Base-by-base conservation (phyloP, 352 stramenopile species). In the Phytophthora crassamura region DNA sequence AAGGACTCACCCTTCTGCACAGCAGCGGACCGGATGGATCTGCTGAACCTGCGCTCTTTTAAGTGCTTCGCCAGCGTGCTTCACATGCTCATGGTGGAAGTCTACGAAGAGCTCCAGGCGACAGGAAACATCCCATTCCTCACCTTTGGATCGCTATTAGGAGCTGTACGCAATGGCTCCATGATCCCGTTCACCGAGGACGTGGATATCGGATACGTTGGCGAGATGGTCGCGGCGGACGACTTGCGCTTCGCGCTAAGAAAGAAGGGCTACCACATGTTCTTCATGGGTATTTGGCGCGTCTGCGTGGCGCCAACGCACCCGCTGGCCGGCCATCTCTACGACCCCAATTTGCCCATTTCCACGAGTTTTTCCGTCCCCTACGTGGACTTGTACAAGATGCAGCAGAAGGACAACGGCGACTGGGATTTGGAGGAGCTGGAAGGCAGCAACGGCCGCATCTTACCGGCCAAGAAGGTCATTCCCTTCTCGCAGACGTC, bases 171-270 rank as follows among this genome's bases (percentile, higher is more conserved):
- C 38, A 77, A 82, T 40, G 51, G 36, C 0, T 78, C 72, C 49
- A 69, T 75, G 36, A 84, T 86, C 60, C 67, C 78, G 2, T 87
- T 79, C 67, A 85, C 78, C 1, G 75, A 84, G 49, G 78, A 87
- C 63, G 69, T 64, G 15, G 78, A 87, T 42, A 63, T 87, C 16
- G 76, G 67, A 0, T 84, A 75, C 57, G 58, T 66, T 8, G 49
- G 67, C 15, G 32, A 59, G 8, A 30, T 66, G 48, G 9, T 47
- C 20, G 16, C 58, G 10, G 49, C 34, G 12, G 36, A 58, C 22
- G 34, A 57, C 15, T 41, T 69, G 11, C 42, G 45, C 33, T 41
- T 34, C 36, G 35, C 43, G 7, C 48, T 69, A 70, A 58, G 55
- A 42, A 36, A 22, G 25, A 80, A 78, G 49, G 78, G 78, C 14